Conservation (phyloP, 148 eudicot genomes). For the Vaccinium macrocarpon region DNA sequence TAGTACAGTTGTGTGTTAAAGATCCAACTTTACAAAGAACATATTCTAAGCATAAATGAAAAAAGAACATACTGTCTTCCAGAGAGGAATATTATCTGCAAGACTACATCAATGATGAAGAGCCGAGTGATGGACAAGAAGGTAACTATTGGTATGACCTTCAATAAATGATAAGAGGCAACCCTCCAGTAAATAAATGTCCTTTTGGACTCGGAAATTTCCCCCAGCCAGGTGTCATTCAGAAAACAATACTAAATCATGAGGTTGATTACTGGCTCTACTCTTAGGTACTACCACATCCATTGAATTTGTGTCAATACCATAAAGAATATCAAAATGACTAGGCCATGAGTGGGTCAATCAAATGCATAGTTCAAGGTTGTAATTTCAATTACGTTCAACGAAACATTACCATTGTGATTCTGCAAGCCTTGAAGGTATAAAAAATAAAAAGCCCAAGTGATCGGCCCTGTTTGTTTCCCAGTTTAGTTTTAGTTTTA, state of each 20-base stretch:
- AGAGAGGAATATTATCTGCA: neutral
- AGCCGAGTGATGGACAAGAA: neutral
- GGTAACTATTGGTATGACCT: neutral
- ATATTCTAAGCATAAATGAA: neutral
- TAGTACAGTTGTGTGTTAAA: neutral
- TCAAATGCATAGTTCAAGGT: neutral
- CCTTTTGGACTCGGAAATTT: neutral
- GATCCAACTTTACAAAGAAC: slow-evolving; percentile 11
- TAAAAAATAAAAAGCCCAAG: neutral
- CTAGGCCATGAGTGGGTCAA: neutral
- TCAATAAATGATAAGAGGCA: neutral
- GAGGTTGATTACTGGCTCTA: neutral
- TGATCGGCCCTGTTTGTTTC: no score
- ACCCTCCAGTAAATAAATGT: neutral
- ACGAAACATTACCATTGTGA: neutral
- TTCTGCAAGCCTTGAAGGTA: neutral
- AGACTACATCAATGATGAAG: neutral
- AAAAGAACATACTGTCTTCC: neutral
- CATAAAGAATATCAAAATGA: neutral
- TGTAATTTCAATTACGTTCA: neutral
- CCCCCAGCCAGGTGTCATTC: neutral
- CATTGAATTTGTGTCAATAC: neutral
- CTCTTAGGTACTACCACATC: neutral
- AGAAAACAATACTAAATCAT: neutral
- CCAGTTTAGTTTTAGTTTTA: no score